These are phyloP conservation scores for Escovopsis sp. DNA, from an alignment of 2,329 filamentous ascomycete species.

Conservation along the genomic window DNA sequence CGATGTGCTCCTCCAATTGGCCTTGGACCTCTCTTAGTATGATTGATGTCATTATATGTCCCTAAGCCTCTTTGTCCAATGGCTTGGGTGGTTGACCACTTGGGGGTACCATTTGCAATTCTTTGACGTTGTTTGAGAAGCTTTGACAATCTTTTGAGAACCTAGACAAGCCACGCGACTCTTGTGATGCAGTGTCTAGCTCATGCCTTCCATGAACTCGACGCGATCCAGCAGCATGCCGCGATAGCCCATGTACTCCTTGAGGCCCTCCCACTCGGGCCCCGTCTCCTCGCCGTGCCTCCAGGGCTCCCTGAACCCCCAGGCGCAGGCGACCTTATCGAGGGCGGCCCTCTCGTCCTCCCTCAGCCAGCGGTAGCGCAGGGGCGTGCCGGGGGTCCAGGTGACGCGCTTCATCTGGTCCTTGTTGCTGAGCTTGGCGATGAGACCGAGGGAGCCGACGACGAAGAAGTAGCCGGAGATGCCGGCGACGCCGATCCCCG, in stretches of 20 bases:
- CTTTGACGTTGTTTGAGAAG: too few relatives aligned
- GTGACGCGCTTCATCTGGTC: constrained; percentile 92
- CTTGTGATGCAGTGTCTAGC: constrained; percentile 10
- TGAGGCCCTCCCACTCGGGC: constrained; percentile 72
- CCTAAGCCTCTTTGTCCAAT: too few relatives aligned
- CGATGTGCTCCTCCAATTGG: too few relatives aligned
- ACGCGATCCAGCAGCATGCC: constrained; percentile 85
- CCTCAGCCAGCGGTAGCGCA: constrained; percentile 70
- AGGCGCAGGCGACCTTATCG: constrained; percentile 73
- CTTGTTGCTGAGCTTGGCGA: constrained; percentile 76
- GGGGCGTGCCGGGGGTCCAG: constrained; percentile 69
- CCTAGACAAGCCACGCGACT: not conserved
- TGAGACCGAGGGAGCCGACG: constrained; percentile 65
- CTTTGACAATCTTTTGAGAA: too few relatives aligned
- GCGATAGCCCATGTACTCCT: constrained; percentile 67
- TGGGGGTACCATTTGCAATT: too few relatives aligned
- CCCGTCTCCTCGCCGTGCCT: constrained; percentile 83
- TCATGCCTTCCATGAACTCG: constrained; percentile 87
- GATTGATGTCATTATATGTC: too few relatives aligned
- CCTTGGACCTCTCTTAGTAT: too few relatives aligned
- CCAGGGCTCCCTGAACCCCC: constrained; percentile 76
- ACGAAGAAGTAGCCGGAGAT: constrained; percentile 73
- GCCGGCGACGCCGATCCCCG: constrained; percentile 63
- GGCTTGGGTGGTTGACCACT: too few relatives aligned
- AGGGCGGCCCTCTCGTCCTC: constrained; percentile 83